Base-by-base conservation (phyloP, 2,329 filamentous ascomycete genomes). In the Ceratocystis variospora region DNA sequence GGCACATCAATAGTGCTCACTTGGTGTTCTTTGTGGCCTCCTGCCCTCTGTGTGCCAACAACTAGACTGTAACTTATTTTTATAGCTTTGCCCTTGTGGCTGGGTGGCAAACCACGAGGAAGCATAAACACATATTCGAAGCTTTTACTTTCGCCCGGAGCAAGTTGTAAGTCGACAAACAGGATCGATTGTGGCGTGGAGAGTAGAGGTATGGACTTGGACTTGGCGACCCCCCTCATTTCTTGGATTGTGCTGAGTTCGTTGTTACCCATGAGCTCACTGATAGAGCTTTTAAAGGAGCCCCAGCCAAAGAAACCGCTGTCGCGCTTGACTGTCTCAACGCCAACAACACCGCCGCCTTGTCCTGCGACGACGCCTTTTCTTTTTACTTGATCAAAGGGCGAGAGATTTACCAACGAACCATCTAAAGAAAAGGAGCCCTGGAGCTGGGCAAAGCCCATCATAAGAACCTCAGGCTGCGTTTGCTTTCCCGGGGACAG, bases 361-460 rank as follows among this genome's bases (percentile, higher is more conserved):
- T 96, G 90, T 1, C 88, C 89, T 62, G 90, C 90, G 4, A 96
- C 84, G 5, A 96, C 90, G 1, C 89, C 92, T 76, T 96, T 96
- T 68, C 92, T 84, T 75, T 99, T 99, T 48, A 97, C 92, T 71
- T 95, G 90, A 73, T 99, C 94, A 71, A 99, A 99, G 0, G 89
- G 89, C 0, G 85, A 85, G 48, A 95, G 86, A 71, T 95, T 93
- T 68, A 99, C 86, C 25, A 99, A 78, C 1, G 94, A 96, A 0
- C 91, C 91, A 73, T 99, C 94, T 5, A 99, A 77, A 0, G 86
- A 90, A 71, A 99, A 99, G 0, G 89, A 92, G 3, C 94, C 94
- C 75, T 90, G 89, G 1, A 97, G 84, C 71, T 99, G 94, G 2
- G 90, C 93, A 75, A 96, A 99, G 0, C 92, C 94, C 94, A 99